phyloP scores from a whole-genome alignment of 257 asterid genomes.

The Hygrophila difformis region DNA sequence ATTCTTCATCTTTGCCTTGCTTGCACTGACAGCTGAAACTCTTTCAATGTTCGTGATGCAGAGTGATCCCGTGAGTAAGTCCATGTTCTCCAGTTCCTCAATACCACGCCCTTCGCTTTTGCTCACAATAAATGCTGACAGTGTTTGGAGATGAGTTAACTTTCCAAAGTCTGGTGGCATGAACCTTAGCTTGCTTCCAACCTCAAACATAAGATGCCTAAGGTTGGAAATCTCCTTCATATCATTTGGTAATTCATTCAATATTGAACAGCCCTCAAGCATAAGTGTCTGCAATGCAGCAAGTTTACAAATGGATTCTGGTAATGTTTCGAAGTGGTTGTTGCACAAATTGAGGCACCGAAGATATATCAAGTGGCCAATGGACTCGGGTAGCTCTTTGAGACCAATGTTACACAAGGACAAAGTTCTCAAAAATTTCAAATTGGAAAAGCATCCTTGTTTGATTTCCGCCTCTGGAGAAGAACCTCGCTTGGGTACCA shows the following conservation, averaged over 20 bases:
- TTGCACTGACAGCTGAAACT: not conserved
- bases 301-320: slow-evolving; percentile 16
- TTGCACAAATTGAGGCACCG: slow-evolving; percentile 20
- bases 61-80: no score
- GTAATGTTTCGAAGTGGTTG: slow-evolving; percentile 13
- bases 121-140: no score
- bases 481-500: slow-evolving; percentile 5
- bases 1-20: no score
- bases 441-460: not conserved
- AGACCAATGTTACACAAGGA: slow-evolving; percentile 11
- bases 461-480: not conserved
- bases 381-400: not conserved
- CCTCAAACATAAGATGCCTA: no score
- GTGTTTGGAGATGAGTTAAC: no score
- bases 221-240: no score
- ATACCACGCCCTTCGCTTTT: no score
- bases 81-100: no score
- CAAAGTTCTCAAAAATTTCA: slow-evolving; percentile 14
- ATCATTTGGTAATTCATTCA: slow-evolving; percentile 13
- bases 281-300: slow-evolving; percentile 19
- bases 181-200: no score
- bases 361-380: no score
- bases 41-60: no score
- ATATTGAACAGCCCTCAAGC: slow-evolving; percentile 8
- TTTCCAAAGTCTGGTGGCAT: no score